Evolutionary conservation across 352 stramenopile species (phyloP).

Genomic region (Aphanomyces invadans): DNA sequence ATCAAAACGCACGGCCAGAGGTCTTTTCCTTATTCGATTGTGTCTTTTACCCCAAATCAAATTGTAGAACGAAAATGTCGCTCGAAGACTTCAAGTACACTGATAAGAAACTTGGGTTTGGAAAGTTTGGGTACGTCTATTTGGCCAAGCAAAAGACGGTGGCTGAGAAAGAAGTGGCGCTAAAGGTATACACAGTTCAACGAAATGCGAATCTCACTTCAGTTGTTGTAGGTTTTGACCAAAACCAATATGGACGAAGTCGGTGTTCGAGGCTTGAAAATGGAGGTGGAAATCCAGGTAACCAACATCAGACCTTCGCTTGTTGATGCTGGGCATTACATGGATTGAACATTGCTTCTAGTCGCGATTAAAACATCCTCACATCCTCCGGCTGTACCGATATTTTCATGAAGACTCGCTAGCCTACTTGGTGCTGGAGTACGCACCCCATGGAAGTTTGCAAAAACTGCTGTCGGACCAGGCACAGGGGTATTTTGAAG

Average conservation of each 20-base stretch:
- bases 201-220: too few species aligned
- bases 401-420: constrained; percentile 98
- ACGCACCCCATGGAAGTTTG: constrained; percentile 94
- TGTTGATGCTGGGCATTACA: neutral
- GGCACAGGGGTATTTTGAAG: constrained; percentile 4
- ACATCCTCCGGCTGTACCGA: constrained; percentile 96
- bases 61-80: neutral
- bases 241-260: constrained; percentile 19
- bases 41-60: neutral
- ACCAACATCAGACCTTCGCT: neutral
- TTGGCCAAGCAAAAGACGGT: constrained; percentile 61
- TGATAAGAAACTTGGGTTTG: constrained; percentile 64
- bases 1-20: too few species aligned
- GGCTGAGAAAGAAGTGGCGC: constrained; percentile 49
- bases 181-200: constrained; percentile 44
- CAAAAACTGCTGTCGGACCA: constrained; percentile 93
- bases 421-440: constrained; percentile 99
- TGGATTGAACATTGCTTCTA: too few species aligned
- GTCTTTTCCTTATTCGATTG: too few species aligned
- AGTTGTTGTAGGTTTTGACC: constrained; percentile 23
- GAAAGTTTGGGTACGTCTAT: constrained; percentile 84
- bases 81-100: constrained; percentile 56
- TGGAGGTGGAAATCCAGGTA: constrained; percentile 22
- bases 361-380: constrained; percentile 93
- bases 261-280: constrained; percentile 14